Evolutionary conservation across 1,284 basidiomycete genomes (phyloP).

Genomic region (Farysia itapuensis): DNA sequence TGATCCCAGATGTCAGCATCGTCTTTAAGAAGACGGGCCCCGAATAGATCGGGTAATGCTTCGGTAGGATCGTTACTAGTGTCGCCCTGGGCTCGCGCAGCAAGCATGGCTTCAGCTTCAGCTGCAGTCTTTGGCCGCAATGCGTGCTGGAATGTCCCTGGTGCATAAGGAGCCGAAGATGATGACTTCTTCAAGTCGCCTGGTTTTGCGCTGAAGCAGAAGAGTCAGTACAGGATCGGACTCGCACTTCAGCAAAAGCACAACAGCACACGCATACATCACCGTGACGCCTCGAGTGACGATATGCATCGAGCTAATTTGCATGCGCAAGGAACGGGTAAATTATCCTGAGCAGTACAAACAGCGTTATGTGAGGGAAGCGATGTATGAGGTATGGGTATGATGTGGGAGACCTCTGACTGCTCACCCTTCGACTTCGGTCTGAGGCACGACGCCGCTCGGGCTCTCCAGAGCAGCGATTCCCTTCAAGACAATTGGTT

Average conservation of each 20-base stretch:
- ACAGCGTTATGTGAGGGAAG: not conserved
- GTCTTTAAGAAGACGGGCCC: slow-evolving; percentile 37
- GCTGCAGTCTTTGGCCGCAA: slow-evolving; percentile 33
- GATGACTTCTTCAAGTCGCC: too few species aligned
- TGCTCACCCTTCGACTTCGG: slow-evolving; percentile 28
- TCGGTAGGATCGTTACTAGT: not conserved
- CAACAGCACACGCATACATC: too few species aligned
- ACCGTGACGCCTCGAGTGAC: too few species aligned
- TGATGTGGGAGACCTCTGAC: not conserved
- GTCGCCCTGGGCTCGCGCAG: not conserved
- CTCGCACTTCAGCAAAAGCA: too few species aligned
- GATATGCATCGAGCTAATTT: not conserved
- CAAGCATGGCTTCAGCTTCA: slow-evolving; percentile 32
- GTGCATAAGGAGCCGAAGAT: slow-evolving; percentile 7
- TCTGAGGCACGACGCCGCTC: slow-evolving; percentile 2
- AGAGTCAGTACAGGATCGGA: too few species aligned
- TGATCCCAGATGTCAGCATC: slow-evolving; percentile 41
- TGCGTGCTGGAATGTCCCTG: slow-evolving; percentile 1
- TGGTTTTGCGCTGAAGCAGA: too few species aligned
- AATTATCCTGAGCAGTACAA: not conserved
- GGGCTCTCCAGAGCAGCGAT: slow-evolving; percentile 38
- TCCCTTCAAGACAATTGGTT: slow-evolving; percentile 23
- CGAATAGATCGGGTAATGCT: slow-evolving; percentile 19
- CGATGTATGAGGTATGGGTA: not conserved
- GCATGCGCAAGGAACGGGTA: not conserved